These are phyloP conservation scores for Termitomyces heimii DNA, from an alignment of 768 basidiomycete species.

Conservation along the genomic window DNA sequence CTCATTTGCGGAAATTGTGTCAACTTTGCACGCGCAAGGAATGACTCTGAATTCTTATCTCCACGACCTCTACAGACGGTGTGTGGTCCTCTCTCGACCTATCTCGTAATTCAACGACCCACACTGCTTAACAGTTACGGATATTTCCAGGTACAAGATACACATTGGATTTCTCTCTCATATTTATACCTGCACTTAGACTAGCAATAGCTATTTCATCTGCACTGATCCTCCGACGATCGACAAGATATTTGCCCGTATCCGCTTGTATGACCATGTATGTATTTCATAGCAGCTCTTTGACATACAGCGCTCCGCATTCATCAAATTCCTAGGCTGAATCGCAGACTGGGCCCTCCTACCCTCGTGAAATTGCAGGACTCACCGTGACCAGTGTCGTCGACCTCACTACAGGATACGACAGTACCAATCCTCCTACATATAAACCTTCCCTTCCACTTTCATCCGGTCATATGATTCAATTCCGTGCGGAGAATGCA, in stretches of 20 bases:
- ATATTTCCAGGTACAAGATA: slow-evolving; percentile 55
- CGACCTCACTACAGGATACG: slow-evolving; percentile 76
- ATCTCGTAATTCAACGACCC: not conserved
- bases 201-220: slow-evolving; percentile 78
- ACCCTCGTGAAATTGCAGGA: slow-evolving; percentile 58
- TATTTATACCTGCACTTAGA: slow-evolving; percentile 33
- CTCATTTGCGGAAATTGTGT: slow-evolving; percentile 63
- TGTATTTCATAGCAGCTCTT: slow-evolving; percentile 11
- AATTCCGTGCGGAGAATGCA: slow-evolving; percentile 53
- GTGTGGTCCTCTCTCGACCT: slow-evolving; percentile 3
- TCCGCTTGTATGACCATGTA: slow-evolving; percentile 51
- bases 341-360: slow-evolving; percentile 27
- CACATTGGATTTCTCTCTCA: not conserved
- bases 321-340: not conserved
- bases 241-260: slow-evolving; percentile 58
- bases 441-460: slow-evolving; percentile 58
- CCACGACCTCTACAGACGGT: slow-evolving; percentile 58
- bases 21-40: slow-evolving; percentile 41
- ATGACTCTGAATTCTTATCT: slow-evolving; percentile 53
- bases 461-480: slow-evolving; percentile 83
- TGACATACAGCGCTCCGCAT: not conserved
- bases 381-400: slow-evolving; percentile 56
- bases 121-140: slow-evolving; percentile 49
- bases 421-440: slow-evolving; percentile 65
- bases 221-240: slow-evolving; percentile 65